phyloP scores from a whole-genome alignment of 2,329 filamentous ascomycete genomes.

The Orbilia ellipsospora region DNA sequence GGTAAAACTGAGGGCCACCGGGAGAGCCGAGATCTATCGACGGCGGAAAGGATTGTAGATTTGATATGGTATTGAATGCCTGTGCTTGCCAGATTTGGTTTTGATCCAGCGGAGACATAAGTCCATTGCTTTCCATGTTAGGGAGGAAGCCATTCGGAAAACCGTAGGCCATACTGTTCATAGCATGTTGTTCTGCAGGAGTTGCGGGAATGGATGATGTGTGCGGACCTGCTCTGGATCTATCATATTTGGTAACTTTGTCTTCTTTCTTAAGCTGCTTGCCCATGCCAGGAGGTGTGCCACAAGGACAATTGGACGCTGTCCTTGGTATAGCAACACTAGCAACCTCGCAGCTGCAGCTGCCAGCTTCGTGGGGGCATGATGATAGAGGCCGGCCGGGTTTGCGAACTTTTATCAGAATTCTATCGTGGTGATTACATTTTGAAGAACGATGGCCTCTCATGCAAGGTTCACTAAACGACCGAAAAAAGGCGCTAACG shows the following conservation, averaged over 20 bases:
- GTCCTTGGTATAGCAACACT: constrained; percentile 58
- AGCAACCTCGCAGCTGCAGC: constrained; percentile 58
- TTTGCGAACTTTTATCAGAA: constrained; percentile 67
- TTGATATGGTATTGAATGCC: constrained; percentile 13
- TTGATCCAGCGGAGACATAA: constrained; percentile 13
- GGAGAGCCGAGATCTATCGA: constrained; percentile 30
- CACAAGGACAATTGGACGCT: constrained; percentile 31
- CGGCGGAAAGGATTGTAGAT: constrained; percentile 6
- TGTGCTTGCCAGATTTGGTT: constrained; percentile 30
- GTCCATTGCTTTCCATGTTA: constrained; percentile 16
- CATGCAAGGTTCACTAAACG: constrained; percentile 65
- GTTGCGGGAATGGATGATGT: constrained; percentile 23
- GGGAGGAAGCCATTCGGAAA: constrained; percentile 28
- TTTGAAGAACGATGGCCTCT: constrained; percentile 66
- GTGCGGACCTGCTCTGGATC: constrained; percentile 11
- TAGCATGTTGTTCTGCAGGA: constrained; percentile 3
- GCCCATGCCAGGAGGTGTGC: constrained; percentile 17
- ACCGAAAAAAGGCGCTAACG: not conserved
- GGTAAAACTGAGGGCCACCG: constrained; percentile 21
- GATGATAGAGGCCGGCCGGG: constrained; percentile 65
- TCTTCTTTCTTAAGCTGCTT: constrained; percentile 38
- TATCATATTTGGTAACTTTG: constrained; percentile 27
- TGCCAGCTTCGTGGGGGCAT: constrained; percentile 63
- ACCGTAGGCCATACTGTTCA: constrained; percentile 10
- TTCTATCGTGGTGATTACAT: constrained; percentile 65